Percentiles rank a stretch among this genome's conserved stretches.
These are phyloP conservation scores for Penicillium antarcticum DNA, from an alignment of 495 filamentous ascomycete genomes.

Conservation along the genomic window DNA sequence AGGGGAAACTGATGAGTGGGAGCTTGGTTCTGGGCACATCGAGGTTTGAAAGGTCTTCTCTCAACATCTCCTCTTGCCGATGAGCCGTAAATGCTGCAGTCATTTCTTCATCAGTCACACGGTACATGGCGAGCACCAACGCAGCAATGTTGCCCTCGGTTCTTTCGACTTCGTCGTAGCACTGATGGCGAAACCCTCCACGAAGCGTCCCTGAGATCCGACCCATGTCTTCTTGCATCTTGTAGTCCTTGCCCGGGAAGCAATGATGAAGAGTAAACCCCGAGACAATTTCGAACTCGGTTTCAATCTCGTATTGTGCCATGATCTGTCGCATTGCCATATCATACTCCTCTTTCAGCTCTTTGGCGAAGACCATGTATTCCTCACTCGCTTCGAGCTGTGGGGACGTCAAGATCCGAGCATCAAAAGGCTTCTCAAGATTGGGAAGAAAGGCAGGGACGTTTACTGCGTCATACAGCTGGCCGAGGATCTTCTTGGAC, in stretches of 20 bases:
- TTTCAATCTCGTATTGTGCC: conserved; percentile 79
- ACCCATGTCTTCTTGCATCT: conserved; percentile 78
- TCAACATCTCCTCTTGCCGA: conserved; percentile 10
- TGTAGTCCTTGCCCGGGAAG: conserved; percentile 68
- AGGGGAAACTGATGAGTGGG: conserved; percentile 91
- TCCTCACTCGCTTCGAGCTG: conserved; percentile 49
- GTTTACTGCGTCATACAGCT: conserved; percentile 74
- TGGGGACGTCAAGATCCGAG: conserved; percentile 62
- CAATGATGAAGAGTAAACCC: conserved; percentile 76
- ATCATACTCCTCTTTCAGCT: conserved; percentile 77
- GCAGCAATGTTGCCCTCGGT: conserved; percentile 56
- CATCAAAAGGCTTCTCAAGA: conserved; percentile 70
- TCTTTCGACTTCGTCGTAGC: conserved; percentile 61
- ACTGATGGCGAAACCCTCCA: conserved; percentile 61
- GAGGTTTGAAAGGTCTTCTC: conserved; percentile 23
- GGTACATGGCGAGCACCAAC: conserved; percentile 85
- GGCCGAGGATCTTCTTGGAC: conserved; percentile 72
- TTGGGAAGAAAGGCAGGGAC: conserved; percentile 67
- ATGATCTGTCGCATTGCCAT: conserved; percentile 71
- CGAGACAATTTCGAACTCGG: conserved; percentile 90
- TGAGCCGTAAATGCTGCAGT: conserved; percentile 41
- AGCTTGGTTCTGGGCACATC: conserved; percentile 41
- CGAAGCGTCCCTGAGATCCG: conserved; percentile 59
- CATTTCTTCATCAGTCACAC: conserved; percentile 70
- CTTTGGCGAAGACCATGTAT: conserved; percentile 54